Evolutionary conservation across 1,139 yeast species (phyloP).

Genomic region (Geotrichum bryndzae): DNA sequence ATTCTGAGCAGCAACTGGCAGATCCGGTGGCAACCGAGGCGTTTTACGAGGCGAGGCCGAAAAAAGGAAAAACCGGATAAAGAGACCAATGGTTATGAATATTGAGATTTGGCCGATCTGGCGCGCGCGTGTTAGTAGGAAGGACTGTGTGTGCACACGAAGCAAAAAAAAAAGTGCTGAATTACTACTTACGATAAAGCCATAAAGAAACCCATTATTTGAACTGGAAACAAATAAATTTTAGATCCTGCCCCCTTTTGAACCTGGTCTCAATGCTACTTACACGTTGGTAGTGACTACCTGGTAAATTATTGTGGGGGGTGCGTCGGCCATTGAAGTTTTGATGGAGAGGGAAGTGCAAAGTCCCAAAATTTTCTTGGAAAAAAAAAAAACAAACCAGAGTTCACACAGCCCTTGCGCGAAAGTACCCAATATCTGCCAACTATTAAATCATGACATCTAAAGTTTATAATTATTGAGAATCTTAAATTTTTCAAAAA

Average conservation of each 20-base stretch:
- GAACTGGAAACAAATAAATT: neutral
- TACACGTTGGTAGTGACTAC: neutral
- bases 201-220: constrained; percentile 16
- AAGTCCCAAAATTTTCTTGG: neutral
- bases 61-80: constrained; percentile 82
- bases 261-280: neutral
- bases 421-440: neutral
- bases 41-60: constrained; percentile 52
- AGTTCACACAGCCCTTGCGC: neutral
- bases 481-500: neutral
- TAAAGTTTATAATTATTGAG: no score
- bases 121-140: neutral
- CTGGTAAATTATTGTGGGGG: neutral
- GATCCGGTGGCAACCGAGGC: constrained; percentile 14
- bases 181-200: constrained; percentile 14
- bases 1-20: constrained; percentile 18
- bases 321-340: neutral
- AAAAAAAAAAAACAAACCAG: neutral
- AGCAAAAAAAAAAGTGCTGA: neutral
- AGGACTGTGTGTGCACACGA: neutral
- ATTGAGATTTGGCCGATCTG: constrained; percentile 73
- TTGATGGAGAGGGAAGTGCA: neutral
- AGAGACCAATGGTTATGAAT: constrained; percentile 60
- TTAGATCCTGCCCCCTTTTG: neutral
- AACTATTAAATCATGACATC: no score